Evolutionary conservation across 2,329 filamentous ascomycete genomes (phyloP), one percentile per base, ranked within the genome.

Genomic region (Exophiala calicioides): DNA sequence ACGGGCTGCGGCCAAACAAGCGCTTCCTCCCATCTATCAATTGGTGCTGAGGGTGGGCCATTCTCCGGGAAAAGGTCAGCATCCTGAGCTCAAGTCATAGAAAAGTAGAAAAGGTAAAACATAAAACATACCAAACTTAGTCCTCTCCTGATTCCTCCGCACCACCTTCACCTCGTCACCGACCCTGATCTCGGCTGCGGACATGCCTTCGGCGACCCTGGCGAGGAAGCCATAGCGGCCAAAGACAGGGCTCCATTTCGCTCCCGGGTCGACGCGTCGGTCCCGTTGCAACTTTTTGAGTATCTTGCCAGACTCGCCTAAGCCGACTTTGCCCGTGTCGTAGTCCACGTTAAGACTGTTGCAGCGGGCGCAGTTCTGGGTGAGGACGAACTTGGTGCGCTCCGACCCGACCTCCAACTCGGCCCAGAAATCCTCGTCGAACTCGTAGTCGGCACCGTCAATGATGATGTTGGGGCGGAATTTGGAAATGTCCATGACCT

Each of bases 381-480:
- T 88, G 21, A 89, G 68, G 4, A 77, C 61, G 5, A 88, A 68
- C 30, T 67, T 68, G 4, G 53, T 33, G 13, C 53, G 36, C 19
- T 52, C 31, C 9, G 42, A 27, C 4, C 55, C 52, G 29, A 85
- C 62, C 12, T 65, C 64, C 24, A 88, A 65, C 59, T 83, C 80
- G 2, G 70, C 78, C 86, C 85, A 90, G 60, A 78, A 88, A 62
- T 90, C 86, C 63, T 90, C 85, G 9, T 84, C 82, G 62, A 79
- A 90, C 1, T 79, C 65, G 18, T 55, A 68, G 7, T 66, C 64
- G 3, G 78, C 74, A 2, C 81, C 82, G 27, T 78, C 77, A 1
- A 89, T 67, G 1, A 90, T 81, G 35, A 90, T 78, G 62, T 88
- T 90, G 1, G 85, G 84, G 26, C 86, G 79, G 64, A 89, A 86